Percentiles rank a stretch among this genome's conserved stretches.
Conservation (phyloP, 768 basidiomycete species). For the Lenzites betulinus region DNA sequence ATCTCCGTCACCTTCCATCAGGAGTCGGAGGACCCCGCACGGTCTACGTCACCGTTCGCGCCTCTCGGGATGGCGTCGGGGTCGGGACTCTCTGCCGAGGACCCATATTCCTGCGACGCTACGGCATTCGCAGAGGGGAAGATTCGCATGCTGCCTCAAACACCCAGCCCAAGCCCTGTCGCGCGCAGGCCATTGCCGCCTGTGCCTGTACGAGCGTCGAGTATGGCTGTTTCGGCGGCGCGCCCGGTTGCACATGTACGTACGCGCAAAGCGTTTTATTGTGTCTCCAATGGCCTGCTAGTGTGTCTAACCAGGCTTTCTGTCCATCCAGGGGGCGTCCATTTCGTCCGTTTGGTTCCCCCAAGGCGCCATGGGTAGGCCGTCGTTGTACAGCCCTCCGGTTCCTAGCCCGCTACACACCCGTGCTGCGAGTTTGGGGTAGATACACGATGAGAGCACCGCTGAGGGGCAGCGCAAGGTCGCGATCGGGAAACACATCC, state of each 20-base stretch:
- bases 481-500: slow-evolving; percentile 4
- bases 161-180: background rate
- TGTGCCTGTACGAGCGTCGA: slow-evolving; percentile 9
- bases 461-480: background rate
- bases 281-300: background rate
- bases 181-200: slow-evolving; percentile 16
- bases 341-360: background rate
- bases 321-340: background rate
- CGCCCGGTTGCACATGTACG: slow-evolving; percentile 3
- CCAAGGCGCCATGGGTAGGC: background rate
- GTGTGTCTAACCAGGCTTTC: slow-evolving; percentile 5
- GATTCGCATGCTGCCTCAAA: background rate
- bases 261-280: slow-evolving; percentile 1
- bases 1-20: slow-evolving; percentile 21
- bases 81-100: background rate
- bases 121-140: background rate
- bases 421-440: slow-evolving; percentile 3
- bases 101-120: background rate
- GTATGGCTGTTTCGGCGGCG: background rate
- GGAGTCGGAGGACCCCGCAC: slow-evolving; percentile 4
- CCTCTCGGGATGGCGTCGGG: background rate
- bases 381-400: background rate
- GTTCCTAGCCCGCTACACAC: background rate
- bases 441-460: background rate
- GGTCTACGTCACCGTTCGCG: background rate